These are phyloP conservation scores for Danielia oregonensis DNA, from an alignment of 805 yeast genomes.

Conservation along the genomic window DNA sequence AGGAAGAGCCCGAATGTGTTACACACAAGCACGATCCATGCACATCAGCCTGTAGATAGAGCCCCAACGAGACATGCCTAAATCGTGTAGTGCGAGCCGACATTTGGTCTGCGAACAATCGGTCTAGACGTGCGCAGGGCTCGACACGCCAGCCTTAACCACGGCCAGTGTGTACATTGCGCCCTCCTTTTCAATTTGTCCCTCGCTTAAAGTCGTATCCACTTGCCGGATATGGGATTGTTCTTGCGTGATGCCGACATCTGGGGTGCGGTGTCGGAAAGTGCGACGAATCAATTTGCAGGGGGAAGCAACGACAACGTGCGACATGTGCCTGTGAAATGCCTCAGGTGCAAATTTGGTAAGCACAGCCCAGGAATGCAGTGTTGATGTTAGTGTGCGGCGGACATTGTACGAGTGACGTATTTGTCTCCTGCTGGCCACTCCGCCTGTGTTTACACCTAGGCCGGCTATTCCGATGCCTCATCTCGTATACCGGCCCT, in stretches of 20 bases:
- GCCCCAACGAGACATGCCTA: background rate
- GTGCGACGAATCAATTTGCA: background rate
- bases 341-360: background rate
- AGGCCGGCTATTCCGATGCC: background rate
- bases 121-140: constrained; percentile 1
- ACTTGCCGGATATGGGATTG: too few relatives aligned
- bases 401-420: too few relatives aligned
- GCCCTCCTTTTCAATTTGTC: too few relatives aligned
- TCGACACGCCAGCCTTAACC: too few relatives aligned
- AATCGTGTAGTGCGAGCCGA: background rate
- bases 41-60: constrained; percentile 1
- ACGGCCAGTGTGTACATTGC: too few relatives aligned
- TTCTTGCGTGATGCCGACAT: background rate
- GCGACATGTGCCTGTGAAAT: background rate
- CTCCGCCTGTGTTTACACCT: too few relatives aligned
- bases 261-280: background rate
- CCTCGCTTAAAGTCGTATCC: too few relatives aligned
- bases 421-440: too few relatives aligned
- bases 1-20: constrained; percentile 1
- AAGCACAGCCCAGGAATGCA: background rate
- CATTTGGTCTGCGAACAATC: background rate
- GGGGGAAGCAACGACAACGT: background rate
- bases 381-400: background rate
- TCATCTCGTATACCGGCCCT: constrained; percentile 1
- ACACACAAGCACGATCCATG: constrained; percentile 1